Conservation (phyloP, 2,329 filamentous ascomycete species). For the Trichophyton verrucosum region DNA sequence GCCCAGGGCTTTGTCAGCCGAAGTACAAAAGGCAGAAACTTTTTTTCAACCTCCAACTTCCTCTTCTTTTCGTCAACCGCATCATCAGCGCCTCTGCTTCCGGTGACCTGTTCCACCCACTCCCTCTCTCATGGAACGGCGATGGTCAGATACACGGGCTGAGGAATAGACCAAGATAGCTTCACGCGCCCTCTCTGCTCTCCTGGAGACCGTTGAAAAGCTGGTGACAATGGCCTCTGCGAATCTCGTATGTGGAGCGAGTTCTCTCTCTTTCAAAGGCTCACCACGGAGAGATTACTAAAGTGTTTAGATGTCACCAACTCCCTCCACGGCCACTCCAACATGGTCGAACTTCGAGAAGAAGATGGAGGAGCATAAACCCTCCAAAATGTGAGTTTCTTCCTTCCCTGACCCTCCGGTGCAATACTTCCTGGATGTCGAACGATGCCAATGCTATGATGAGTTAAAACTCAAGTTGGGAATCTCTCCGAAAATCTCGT, state of each 20-base stretch:
- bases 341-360: slow-evolving; percentile 63
- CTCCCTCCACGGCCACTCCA: slow-evolving; percentile 58
- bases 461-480: slow-evolving; percentile 80
- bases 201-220: background rate
- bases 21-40: slow-evolving; percentile 6
- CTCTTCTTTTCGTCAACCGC: background rate
- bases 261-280: slow-evolving; percentile 19
- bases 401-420: background rate
- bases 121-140: background rate
- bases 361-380: slow-evolving; percentile 71
- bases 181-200: background rate
- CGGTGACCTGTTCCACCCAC: background rate
- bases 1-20: slow-evolving; percentile 4
- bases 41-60: background rate
- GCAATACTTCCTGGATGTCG: slow-evolving; percentile 5
- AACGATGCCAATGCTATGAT: slow-evolving; percentile 52
- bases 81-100: background rate
- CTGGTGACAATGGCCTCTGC: slow-evolving; percentile 27
- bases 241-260: slow-evolving; percentile 31
- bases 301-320: slow-evolving; percentile 50
- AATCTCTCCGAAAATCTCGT: slow-evolving; percentile 97
- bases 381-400: slow-evolving; percentile 73
- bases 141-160: background rate
- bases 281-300: slow-evolving; percentile 9
- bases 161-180: background rate